Evolutionary conservation across 345 rosid genomes (phyloP).

Genomic region (Corymbia maculata): DNA sequence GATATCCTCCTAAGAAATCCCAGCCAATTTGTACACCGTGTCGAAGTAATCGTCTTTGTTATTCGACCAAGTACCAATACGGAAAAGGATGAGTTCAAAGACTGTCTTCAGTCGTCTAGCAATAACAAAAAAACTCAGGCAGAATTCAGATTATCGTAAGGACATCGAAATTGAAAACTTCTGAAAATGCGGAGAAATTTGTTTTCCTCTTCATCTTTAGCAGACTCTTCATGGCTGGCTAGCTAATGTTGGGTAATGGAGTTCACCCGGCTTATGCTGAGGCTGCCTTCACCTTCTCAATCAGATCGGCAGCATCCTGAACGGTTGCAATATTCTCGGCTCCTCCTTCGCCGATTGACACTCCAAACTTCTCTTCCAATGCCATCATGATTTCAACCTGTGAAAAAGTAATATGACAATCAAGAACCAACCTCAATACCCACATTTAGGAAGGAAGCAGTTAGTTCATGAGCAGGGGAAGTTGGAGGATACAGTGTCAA

Average conservation of each 20-base stretch:
- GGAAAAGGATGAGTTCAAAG: not conserved
- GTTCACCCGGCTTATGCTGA: not conserved
- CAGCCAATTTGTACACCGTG: not conserved
- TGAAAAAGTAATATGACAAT: not conserved
- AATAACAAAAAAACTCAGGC: not conserved
- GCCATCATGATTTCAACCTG: conserved; percentile 71
- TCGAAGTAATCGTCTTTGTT: not conserved
- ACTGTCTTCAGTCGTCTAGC: not conserved
- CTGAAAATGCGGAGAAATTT: not conserved
- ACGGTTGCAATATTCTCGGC: conserved; percentile 48
- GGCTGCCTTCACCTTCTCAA: conserved; percentile 41
- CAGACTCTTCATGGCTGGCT: not conserved
- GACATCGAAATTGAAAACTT: not conserved
- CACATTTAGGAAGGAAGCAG: not conserved
- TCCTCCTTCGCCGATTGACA: conserved; percentile 51
- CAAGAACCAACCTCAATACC: not conserved
- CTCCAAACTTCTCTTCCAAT: conserved; percentile 52
- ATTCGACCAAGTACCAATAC: not conserved
- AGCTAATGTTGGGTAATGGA: not conserved
- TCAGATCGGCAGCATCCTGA: conserved; percentile 58
- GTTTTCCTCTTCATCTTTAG: not conserved
- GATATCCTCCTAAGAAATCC: not conserved
- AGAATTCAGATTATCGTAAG: not conserved
- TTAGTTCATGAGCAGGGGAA: not conserved
- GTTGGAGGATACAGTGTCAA: conserved; percentile 31